phyloP scores from a whole-genome alignment of 371 early-diverging fungal genomes.

The Saksenaea oblongispora region DNA sequence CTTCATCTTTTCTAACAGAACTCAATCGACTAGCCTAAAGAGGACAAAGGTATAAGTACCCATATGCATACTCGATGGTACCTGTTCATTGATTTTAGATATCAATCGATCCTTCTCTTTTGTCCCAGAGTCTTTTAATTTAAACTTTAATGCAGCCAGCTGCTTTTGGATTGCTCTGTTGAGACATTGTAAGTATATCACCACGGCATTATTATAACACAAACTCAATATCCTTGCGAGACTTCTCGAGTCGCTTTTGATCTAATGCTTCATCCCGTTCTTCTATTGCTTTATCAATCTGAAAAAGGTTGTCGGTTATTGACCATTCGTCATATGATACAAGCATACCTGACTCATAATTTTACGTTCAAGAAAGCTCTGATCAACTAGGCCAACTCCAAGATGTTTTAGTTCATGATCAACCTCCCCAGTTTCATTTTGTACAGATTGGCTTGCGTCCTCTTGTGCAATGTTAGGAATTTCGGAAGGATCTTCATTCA shows the following conservation, averaged over 20 bases:
- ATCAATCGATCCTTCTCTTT: constrained; percentile 21
- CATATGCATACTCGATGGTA: neutral
- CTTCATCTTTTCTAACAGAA: constrained; percentile 43
- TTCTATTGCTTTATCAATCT: constrained; percentile 62
- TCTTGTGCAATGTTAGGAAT: neutral
- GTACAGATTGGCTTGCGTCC: too few relatives aligned
- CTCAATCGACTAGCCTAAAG: constrained; percentile 35
- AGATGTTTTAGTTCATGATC: constrained; percentile 27
- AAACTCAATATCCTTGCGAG: constrained; percentile 43
- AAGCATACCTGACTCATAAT: constrained; percentile 62
- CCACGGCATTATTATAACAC: neutral
- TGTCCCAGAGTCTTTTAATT: constrained; percentile 30
- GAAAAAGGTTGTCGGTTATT: neutral
- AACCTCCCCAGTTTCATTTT: neutral
- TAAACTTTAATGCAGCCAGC: constrained; percentile 32
- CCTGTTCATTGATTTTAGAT: constrained; percentile 36
- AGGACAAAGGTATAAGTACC: neutral
- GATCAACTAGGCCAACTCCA: constrained; percentile 66
- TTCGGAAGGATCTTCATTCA: neutral
- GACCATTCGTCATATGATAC: constrained; percentile 8
- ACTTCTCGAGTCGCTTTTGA: constrained; percentile 54
- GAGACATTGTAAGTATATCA: constrained; percentile 1
- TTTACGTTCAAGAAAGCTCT: constrained; percentile 59
- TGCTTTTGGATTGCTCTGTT: constrained; percentile 33
- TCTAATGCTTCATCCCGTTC: constrained; percentile 59